Evolutionary conservation across 1,284 basidiomycete species (phyloP), one percentile per base, ranked within the genome.

Genomic region (Ustilago sp.): DNA sequence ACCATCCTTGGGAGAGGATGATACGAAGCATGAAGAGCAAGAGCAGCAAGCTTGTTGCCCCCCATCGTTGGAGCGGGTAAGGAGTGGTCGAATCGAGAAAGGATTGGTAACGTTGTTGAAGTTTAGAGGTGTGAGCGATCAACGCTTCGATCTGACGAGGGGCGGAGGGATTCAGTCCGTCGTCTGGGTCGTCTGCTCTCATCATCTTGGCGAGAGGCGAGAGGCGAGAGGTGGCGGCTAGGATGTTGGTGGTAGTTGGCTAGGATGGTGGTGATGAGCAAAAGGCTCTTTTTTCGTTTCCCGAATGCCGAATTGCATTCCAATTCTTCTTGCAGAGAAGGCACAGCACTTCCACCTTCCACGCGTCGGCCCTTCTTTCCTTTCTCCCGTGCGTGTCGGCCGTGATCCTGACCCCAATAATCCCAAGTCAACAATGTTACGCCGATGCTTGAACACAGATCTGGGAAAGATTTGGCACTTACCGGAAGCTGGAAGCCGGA

Each of bases 1-100:
- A 97, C 95, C 94, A 97, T 91, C 87, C 96, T 88, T 98, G 94
- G 8, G 93, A 89, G 50, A 97, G 86, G 12, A 98, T 88, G 78
- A 99, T 96, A 74, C 95, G 90, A 60, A 98, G 88, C 85, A 93
- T 88, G 86, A 99, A 99, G 39, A 98, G 55, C 45, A 89, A 82
- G 61, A 97, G 87, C 32, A 98, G 83, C 3, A 88, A 93, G 3
- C 89, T 89, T 6, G 94, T 94, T 23, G 89, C 90, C n/a, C 93
- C 84, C 97, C 97, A 99, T 75, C 97, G 90, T 82, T 96, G 90
- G 23, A 94, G 86, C 32, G 92, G 90, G 86, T 95, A 91, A 0
- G 97, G 97, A 3, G 96, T 98, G 87, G 93, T 92, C 56, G 92
- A 90, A 89, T 99, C 97, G 43, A 98, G 89, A 34, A 91, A 87